phyloP scores from a whole-genome alignment of 352 stramenopile genomes.

The Globisporangium ultimum region DNA sequence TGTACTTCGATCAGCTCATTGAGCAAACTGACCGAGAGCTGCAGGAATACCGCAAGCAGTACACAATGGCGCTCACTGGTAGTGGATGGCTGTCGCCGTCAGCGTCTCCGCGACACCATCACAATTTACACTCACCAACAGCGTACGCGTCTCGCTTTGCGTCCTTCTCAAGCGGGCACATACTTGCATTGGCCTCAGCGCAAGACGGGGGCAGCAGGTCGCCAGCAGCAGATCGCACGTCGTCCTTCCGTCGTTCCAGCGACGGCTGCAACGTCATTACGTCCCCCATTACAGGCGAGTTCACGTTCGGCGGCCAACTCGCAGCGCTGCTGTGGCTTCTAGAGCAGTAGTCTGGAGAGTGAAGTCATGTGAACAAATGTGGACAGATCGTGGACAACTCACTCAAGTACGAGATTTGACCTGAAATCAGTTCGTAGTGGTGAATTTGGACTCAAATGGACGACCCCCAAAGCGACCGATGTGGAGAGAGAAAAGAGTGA shows the following conservation, averaged over 20 bases:
- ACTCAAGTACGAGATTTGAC: no score
- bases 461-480: no score
- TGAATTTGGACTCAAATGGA: no score
- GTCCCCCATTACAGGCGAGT: conserved; percentile 22
- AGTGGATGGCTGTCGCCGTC: no score
- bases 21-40: conserved; percentile 36
- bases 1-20: conserved; percentile 42
- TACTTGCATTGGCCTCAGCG: conserved; percentile 10
- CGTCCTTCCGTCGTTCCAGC: conserved; percentile 30
- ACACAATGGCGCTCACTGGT: conserved; percentile 27
- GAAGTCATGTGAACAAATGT: background rate
- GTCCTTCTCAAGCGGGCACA: conserved; percentile 31
- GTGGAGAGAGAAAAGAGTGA: no score
- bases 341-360: background rate
- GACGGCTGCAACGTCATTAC: conserved; percentile 26
- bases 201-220: background rate
- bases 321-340: conserved; percentile 41
- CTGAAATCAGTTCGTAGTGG: no score
- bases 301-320: conserved; percentile 42
- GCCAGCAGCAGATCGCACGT: background rate
- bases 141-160: conserved; percentile 28
- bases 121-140: conserved; percentile 18
- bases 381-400: background rate
- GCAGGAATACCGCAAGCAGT: conserved; percentile 34
- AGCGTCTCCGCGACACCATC: conserved; percentile 17